Base-by-base conservation (phyloP, 2,329 filamentous ascomycete species). In the Cladosporium sp. region DNA sequence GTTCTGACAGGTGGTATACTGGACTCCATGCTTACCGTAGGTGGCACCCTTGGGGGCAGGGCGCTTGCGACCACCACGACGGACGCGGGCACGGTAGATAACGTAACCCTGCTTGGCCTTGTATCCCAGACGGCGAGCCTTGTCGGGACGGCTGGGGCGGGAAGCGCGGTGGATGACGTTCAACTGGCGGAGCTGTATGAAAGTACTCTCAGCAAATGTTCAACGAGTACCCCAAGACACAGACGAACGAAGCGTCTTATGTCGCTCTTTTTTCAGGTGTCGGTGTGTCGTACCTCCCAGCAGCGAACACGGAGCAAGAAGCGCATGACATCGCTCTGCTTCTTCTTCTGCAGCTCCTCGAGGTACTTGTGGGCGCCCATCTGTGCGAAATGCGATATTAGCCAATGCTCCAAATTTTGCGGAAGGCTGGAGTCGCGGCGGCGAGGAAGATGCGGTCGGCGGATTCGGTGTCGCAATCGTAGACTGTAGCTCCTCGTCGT, bases 31-130 rank as follows among this genome's bases (percentile, higher is more conserved):
- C 91, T 78, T 88, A 97, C 93, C 95, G 83, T 95, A 99, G 76
- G 95, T 99, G 84, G 95, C 95, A 90, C 95, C 95, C 93, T 96
- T 97, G 79, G 91, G 88, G 70, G 88, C 92, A 78, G 94, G 95
- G 83, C 88, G 88, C 93, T 99, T 99, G 88, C 95, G 93, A 79
- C 95, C 95, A 90, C 95, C 95, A 83, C 95, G 93, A 83, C 95
- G 91, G 78, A 99, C 95, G 82, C 95, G 95, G 80, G 96, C 89
- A 82, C 95, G 95, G 91, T 99, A 99, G 91, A 99, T 93, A 82
- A 99, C 95, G 88, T 98, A 99, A 84, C 95, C 95, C 88, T 99
- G 95, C 92, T 99, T 99, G 88, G 96, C 95, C 92, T 99, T 99
- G 92, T 99, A 99, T 79, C 95, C 95, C 77, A 99, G 92, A 84